These are phyloP conservation scores for Zygosaccharomyces pseudobailii DNA, from an alignment of 1,139 yeast genomes.

Conservation along the genomic window DNA sequence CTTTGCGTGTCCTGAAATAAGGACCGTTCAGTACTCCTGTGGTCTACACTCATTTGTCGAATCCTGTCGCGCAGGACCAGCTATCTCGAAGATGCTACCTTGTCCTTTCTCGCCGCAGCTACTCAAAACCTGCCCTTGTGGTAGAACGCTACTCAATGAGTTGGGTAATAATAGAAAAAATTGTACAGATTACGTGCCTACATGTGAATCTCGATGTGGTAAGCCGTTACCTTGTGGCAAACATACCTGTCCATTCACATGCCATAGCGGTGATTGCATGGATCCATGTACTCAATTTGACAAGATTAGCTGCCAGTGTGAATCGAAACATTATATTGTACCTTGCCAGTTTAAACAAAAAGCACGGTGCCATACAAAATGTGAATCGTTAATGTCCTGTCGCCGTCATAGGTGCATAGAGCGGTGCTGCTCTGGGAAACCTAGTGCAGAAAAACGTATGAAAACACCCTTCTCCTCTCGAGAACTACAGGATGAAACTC, in stretches of 20 bases:
- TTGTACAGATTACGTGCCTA: constrained; percentile 75
- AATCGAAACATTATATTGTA: constrained; percentile 43
- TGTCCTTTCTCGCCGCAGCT: constrained; percentile 64
- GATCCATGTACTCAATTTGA: constrained; percentile 49
- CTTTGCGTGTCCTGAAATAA: constrained; percentile 51
- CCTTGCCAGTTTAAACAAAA: constrained; percentile 57
- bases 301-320: constrained; percentile 36
- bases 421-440: constrained; percentile 68
- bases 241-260: constrained; percentile 53
- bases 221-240: constrained; percentile 69
- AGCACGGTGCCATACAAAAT: constrained; percentile 69
- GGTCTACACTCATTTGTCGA: constrained; percentile 55
- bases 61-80: constrained; percentile 54
- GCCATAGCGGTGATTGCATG: constrained; percentile 75
- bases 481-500: constrained; percentile 46
- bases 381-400: constrained; percentile 73
- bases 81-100: constrained; percentile 33
- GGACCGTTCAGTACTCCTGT: constrained; percentile 58
- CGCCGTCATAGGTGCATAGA: constrained; percentile 72
- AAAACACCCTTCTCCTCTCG: constrained; percentile 36
- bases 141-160: constrained; percentile 44
- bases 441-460: constrained; percentile 59
- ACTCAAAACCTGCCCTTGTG: constrained; percentile 72
- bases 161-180: constrained; percentile 43
- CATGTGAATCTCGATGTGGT: constrained; percentile 62